Evolutionary conservation across 345 rosid species (phyloP).

Genomic region (Moringa oleifera): DNA sequence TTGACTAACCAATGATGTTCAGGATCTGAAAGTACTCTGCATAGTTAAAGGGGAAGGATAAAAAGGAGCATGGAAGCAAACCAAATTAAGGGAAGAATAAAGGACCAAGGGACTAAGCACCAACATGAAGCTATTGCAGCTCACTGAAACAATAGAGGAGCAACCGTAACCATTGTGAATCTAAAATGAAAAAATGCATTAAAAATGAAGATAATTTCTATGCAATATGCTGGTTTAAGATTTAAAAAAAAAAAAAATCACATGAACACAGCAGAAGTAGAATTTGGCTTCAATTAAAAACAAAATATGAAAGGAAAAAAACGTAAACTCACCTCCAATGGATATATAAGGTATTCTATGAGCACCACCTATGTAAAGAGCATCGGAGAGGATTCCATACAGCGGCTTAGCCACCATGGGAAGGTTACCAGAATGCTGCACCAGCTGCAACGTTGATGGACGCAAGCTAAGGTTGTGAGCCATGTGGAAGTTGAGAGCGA

Average conservation of each 20-base stretch:
- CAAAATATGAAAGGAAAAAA: background rate
- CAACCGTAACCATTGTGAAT: background rate
- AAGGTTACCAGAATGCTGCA: slow-evolving; percentile 69
- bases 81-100: background rate
- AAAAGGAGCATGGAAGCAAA: background rate
- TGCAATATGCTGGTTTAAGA: too few relatives aligned
- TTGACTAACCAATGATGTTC: background rate
- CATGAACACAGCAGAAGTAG: too few relatives aligned
- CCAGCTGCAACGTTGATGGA: slow-evolving; percentile 80
- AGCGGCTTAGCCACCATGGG: slow-evolving; percentile 95
- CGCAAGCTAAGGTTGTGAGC: slow-evolving; percentile 57
- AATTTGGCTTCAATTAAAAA: too few relatives aligned
- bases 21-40: background rate
- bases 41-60: background rate
- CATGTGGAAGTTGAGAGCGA: slow-evolving; percentile 87
- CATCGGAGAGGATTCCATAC: slow-evolving; percentile 79
- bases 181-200: background rate
- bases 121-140: background rate
- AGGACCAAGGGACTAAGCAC: background rate
- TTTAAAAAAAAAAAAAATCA: too few relatives aligned
- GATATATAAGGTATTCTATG: slow-evolving; percentile 80
- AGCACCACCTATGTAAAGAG: slow-evolving; percentile 56
- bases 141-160: background rate
- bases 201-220: too few relatives aligned
- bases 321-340: slow-evolving; percentile 67